Base-by-base conservation (phyloP, 257 asterid species). In the Fraxinus americana region DNA sequence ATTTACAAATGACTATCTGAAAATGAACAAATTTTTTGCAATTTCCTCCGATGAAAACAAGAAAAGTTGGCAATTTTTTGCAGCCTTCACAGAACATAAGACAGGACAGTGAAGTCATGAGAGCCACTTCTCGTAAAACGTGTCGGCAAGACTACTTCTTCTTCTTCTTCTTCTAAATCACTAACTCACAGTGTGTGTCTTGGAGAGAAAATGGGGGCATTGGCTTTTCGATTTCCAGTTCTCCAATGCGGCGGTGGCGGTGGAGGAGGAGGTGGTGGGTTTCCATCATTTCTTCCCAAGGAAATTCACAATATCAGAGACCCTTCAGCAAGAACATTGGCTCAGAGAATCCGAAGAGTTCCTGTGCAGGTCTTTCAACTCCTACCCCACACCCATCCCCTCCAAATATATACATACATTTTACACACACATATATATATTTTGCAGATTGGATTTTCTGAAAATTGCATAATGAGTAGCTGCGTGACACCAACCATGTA, bases 401-500 rank as follows among this genome's bases (percentile, higher is more conserved):
- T 21, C 21, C 30, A 59, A 59, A 59, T 59, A 21, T 59, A 5
- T 59, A 59, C 67, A 59, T n/a, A 5, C 25, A 54, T 54, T 16
- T 54, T 54, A 19, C 65, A n/a, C 2, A 54, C 63, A 59, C 2
- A 43, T 3, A 3, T 2, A 23, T 61, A 4, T 1, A 61, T 21
- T 63, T 4, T 75, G 75, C 79, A 87, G 91, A 84, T 87, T 76
- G 87, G 83, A 36, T 85, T 83, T 77, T 70, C 89, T 30, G 90
- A 88, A 77, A 83, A 79, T 61, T 81, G 86, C 80, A 86, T 93
- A 71, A 89, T 93, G 98, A 91, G 98, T 80, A 93, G 98, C 85
- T 93, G 98, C 63, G 88, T 93, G 75, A 89, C 83, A 67, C 98
- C 98, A 11, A 77, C 2, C 59, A 36, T 67, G 54, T 86, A 79